A percentile compares a stretch with the other conserved stretches of the same genome.
Evolutionary conservation across 2,329 filamentous ascomycete genomes (phyloP).

Genomic region (Microdochium nivale): DNA sequence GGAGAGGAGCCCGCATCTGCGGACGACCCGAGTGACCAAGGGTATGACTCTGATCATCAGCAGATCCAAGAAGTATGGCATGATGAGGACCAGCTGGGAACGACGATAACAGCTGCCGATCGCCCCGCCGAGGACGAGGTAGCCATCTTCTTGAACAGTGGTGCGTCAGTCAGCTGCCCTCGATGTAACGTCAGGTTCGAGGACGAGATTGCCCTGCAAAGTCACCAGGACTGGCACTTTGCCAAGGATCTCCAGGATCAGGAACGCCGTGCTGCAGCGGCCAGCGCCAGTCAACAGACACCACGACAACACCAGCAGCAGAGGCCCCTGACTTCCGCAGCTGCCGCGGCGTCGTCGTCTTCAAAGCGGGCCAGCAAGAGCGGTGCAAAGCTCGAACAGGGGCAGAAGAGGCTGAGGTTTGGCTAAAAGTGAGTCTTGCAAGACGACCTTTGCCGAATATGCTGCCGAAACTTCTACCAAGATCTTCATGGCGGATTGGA

Average conservation of each 20-base stretch:
- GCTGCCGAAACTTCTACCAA: neutral
- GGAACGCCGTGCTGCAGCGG: conserved; percentile 37
- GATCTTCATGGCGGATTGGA: neutral
- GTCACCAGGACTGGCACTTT: conserved; percentile 91
- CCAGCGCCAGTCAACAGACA: neutral
- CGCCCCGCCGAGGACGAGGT: neutral
- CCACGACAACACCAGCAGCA: conserved; percentile 23
- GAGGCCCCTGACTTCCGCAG: conserved; percentile 10
- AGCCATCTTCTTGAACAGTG: neutral
- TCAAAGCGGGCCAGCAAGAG: conserved; percentile 5
- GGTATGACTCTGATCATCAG: neutral
- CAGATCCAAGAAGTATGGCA: neutral
- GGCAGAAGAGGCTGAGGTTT: conserved; percentile 54
- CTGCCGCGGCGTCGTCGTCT: conserved; percentile 26
- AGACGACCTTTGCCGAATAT: neutral
- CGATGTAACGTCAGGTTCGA: conserved; percentile 58
- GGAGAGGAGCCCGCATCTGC: conserved; percentile 18
- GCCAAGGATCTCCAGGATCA: conserved; percentile 72
- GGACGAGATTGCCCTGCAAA: conserved; percentile 50
- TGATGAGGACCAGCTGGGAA: neutral
- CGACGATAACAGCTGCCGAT: neutral
- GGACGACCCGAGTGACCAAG: conserved; percentile 3
- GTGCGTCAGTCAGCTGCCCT: conserved; percentile 36
- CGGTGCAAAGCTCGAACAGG: conserved; percentile 41
- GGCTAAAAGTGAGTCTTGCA: conserved; percentile 31